Base-by-base conservation (phyloP, 345 rosid species). In the Ceriops zippeliana region DNA sequence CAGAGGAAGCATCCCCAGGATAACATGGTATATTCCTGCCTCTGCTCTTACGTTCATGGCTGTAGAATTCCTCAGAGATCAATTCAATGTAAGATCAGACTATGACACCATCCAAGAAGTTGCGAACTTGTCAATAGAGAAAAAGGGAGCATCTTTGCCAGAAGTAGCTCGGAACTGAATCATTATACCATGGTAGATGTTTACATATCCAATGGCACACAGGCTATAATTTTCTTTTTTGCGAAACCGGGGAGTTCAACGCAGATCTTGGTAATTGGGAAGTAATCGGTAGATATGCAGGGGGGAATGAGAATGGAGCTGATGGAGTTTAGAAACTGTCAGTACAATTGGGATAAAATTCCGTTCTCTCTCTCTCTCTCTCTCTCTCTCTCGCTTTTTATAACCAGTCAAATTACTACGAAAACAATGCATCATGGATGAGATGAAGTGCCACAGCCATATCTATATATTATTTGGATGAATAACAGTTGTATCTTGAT, bases 31-130 rank as follows among this genome's bases (percentile, higher is more conserved):
- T 70, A 81, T 93, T 75, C 97, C 98, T 24, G 98, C 98, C 38
- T 90, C 96, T 11, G 97, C 98, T 46, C 92, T 93, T 19, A 93
- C 91, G 13, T 93, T 93, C 90, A 93, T 93, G 98, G 98, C 93
- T 27, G 92, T 93, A 13, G 98, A 93, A 79, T 89, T 87, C 76
- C 89, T 93, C 27, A 84, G 98, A 70, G 89, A 81, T 31, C 82
- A 71, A 28, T 93, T 93, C 78, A 87, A 87, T 62, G 84, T 85
- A 63, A 78, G 78, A 65, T 35, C 65, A 51, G 79, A 79, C 15
- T 42, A 31, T 2, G 71, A 34, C 35, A 79, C 26, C 5, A 62
- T 66, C 22, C 82, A 73, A 30, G 78, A 82, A 70, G 72, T 80
- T 53, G 63, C 85, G 52, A 76, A 63, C 73, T 65, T 87, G 72